Base-by-base conservation (phyloP, 2,329 filamentous ascomycete genomes). In the Talaromyces amestolkiae region DNA sequence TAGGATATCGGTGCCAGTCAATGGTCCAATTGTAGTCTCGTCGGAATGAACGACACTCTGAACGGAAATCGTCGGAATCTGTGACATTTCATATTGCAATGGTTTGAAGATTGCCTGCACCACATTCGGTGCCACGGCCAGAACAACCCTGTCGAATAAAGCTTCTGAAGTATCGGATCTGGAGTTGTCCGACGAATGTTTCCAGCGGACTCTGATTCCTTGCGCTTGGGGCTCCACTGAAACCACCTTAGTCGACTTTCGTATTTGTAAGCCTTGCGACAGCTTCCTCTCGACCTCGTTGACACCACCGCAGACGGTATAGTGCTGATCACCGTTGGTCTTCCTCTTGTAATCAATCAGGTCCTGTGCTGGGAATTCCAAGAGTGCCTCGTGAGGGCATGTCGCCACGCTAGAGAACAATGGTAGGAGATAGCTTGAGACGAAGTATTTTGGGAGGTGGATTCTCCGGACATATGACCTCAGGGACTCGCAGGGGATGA, bases 391-490 rank as follows among this genome's bases (percentile, higher is more conserved):
- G 35, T 72, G 71, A 10, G 70, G 65, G 62, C 70, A 72, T 7
- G 72, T 72, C 4, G 66, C 66, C 31, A 87, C 83, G 65, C 81
- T 81, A 58, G 84, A 82, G 37, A 87, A 77, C 5, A 86, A 74
- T 0, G 86, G 86, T 0, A 87, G 74, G 10, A 87, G 71, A 68
- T 87, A 87, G 35, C 17, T 19, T 45, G 17, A 19, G n/a, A 45
- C 41, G 9, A 45, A 45, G 41, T 45, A 11, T 3, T 3, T 19
- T 8, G 41, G 41, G 2, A 45, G 41, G 17, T 19, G n/a, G 41
- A 45, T 45, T 19, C 41, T 19, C 3, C 8, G 7, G 41, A 45
- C 10, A 11, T 45, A 45, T 19, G 41, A 19, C 41, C n/a, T 19
- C 8, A 45, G 11, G 4, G 41, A 19, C n/a, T 45, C 41, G 39